Evolutionary conservation across 2,329 filamentous ascomycete species (phyloP).

Genomic region (Drechslera avenae): DNA sequence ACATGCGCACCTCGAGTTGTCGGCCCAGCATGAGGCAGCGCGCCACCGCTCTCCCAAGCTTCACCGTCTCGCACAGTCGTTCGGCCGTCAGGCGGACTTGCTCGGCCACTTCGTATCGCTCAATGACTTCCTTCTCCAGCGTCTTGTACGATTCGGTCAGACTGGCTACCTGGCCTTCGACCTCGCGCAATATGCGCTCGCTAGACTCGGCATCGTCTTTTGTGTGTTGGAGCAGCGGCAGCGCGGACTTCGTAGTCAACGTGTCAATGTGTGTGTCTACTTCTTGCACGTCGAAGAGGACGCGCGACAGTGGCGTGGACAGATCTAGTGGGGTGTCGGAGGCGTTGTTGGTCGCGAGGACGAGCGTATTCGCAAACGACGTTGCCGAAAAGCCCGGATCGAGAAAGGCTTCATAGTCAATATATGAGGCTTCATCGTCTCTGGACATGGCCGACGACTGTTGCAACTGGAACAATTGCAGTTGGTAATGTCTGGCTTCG

Average conservation of each 20-base stretch:
- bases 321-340: slow-evolving; percentile 90
- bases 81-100: slow-evolving; percentile 78
- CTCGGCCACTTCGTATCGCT: slow-evolving; percentile 84
- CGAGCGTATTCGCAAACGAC: slow-evolving; percentile 84
- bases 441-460: slow-evolving; percentile 31
- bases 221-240: slow-evolving; percentile 80
- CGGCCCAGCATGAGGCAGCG: slow-evolving; percentile 81
- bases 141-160: slow-evolving; percentile 85
- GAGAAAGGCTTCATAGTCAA: slow-evolving; percentile 93
- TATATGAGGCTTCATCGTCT: slow-evolving; percentile 74
- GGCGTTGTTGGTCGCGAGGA: slow-evolving; percentile 88
- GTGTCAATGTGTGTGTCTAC: slow-evolving; percentile 94
- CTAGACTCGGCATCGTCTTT: slow-evolving; percentile 74
- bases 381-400: slow-evolving; percentile 80
- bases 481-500: not conserved
- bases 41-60: slow-evolving; percentile 75
- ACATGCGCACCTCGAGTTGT: slow-evolving; percentile 84
- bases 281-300: slow-evolving; percentile 95
- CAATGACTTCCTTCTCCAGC: slow-evolving; percentile 82
- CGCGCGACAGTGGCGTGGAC: slow-evolving; percentile 87
- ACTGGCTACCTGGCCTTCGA: slow-evolving; percentile 78
- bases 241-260: slow-evolving; percentile 81
- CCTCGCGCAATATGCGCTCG: slow-evolving; percentile 71
- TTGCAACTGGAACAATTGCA: not conserved
- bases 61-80: slow-evolving; percentile 79